Percentiles rank a stretch among this genome's conserved stretches.
Evolutionary conservation across 83 land plant species (phyloP).

Genomic region (Thuja plicata): DNA sequence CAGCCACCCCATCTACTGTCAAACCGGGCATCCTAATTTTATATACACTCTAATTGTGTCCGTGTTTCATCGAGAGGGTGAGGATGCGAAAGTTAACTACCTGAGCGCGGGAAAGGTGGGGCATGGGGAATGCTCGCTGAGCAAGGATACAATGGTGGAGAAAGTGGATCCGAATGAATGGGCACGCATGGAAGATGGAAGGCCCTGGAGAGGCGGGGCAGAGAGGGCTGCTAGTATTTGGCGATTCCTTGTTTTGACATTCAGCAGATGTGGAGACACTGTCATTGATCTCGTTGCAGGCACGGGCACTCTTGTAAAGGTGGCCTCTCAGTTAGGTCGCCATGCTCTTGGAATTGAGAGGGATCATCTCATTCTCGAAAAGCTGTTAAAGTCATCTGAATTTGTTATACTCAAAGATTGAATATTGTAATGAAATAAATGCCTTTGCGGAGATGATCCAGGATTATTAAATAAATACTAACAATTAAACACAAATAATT

Average conservation of each 20-base stretch:
- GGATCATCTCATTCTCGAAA: background rate
- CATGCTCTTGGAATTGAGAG: background rate
- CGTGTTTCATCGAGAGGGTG: background rate
- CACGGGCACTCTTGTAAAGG: background rate
- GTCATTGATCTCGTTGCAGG: background rate
- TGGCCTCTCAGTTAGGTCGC: background rate
- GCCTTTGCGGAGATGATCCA: no score
- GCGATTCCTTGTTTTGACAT: background rate
- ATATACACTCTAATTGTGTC: background rate
- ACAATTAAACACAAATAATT: no score
- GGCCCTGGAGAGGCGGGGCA: background rate
- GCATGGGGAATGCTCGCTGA: background rate
- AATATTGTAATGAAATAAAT: no score
- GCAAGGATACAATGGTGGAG: background rate
- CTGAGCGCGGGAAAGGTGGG: background rate
- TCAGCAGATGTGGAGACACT: background rate
- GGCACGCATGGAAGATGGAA: background rate
- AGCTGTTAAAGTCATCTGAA: background rate
- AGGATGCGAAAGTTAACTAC: background rate
- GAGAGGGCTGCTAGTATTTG: background rate
- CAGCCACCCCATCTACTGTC: background rate
- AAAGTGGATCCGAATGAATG: background rate
- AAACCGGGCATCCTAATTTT: no score
- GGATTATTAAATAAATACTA: no score
- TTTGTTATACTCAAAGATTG: no score